Base-by-base conservation (phyloP, 192 early-diverging fungal species). In the Podochytrium sp. region DNA sequence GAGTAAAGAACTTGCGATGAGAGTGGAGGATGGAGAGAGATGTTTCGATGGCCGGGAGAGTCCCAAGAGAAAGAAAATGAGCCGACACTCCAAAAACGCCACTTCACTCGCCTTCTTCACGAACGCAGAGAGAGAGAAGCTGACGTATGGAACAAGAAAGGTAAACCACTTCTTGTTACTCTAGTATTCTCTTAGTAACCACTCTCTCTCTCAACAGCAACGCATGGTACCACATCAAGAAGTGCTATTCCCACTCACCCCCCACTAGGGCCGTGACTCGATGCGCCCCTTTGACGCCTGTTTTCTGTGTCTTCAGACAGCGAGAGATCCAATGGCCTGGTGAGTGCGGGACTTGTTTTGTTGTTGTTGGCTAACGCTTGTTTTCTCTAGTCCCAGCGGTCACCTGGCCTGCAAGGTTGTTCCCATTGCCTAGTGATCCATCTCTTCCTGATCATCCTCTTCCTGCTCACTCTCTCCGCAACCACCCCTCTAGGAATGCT, bases 31-130 rank as follows among this genome's bases (percentile, higher is more conserved):
- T n/a, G n/a, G n/a, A n/a, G n/a, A n/a, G n/a, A n/a, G n/a, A n/a
- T n/a, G n/a, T n/a, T n/a, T n/a, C n/a, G n/a, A n/a, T n/a, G n/a
- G n/a, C n/a, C n/a, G n/a, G n/a, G n/a, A n/a, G n/a, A n/a, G n/a
- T n/a, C n/a, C n/a, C n/a, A n/a, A n/a, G n/a, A n/a, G n/a, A n/a
- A n/a, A n/a, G n/a, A n/a, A n/a, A 37, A 69, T 69, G 66, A 67
- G 62, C 49, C 90, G 94, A 16, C 96, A 98, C 80, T 95, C 93
- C 18, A 98, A 95, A 73, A 96, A 96, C 80, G 96, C 95, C 76
- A 98, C 93, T 1, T 92, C 95, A 4, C 83, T 89, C 25, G 90
- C 92, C 32, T 92, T 94, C 41, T 98, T 98, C 76, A 98, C 95
- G 1, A 91, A 95, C 76, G 92, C 92, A 12, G 96, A 97, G 79